phyloP scores from a whole-genome alignment of 768 basidiomycete species.

The Collybiopsis luxurians region DNA sequence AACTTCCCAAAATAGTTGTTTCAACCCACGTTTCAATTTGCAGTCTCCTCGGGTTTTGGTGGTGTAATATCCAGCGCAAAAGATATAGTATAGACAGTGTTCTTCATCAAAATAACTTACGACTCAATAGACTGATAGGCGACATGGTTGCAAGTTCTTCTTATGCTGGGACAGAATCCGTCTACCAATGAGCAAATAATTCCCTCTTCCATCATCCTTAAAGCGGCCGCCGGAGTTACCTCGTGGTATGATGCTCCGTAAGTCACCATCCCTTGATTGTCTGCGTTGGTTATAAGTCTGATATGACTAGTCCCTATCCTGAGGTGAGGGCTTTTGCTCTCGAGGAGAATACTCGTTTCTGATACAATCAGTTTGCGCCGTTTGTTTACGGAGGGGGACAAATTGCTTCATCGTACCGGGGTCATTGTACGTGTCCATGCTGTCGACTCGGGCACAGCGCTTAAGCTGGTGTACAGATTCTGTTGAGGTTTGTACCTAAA shows the following conservation, averaged over 20 bases:
- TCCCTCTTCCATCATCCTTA: conserved; percentile 19
- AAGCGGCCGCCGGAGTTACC: conserved; percentile 21
- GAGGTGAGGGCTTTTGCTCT: neutral
- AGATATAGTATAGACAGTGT: conserved; percentile 20
- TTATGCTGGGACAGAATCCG: conserved; percentile 23
- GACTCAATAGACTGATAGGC: conserved; percentile 14
- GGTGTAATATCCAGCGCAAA: conserved; percentile 26
- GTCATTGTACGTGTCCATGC: conserved; percentile 18
- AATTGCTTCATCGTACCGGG: conserved; percentile 19
- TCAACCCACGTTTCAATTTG: neutral
- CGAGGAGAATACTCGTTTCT: neutral
- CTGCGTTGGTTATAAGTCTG: no score
- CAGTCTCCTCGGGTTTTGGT: conserved; percentile 23
- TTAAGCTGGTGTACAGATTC: neutral
- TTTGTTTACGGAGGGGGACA: conserved; percentile 28
- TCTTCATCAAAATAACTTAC: neutral
- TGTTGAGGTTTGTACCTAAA: neutral
- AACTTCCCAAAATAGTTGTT: neutral
- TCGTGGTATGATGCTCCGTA: neutral
- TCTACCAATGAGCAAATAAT: conserved; percentile 20
- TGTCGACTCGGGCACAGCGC: neutral
- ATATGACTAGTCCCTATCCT: no score
- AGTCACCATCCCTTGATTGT: neutral
- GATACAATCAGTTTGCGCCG: conserved; percentile 19
- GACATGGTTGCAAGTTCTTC: conserved; percentile 26